Evolutionary conservation across 768 basidiomycete genomes (phyloP), one percentile per base, ranked within the genome.

Genomic region (Suillus discolor): DNA sequence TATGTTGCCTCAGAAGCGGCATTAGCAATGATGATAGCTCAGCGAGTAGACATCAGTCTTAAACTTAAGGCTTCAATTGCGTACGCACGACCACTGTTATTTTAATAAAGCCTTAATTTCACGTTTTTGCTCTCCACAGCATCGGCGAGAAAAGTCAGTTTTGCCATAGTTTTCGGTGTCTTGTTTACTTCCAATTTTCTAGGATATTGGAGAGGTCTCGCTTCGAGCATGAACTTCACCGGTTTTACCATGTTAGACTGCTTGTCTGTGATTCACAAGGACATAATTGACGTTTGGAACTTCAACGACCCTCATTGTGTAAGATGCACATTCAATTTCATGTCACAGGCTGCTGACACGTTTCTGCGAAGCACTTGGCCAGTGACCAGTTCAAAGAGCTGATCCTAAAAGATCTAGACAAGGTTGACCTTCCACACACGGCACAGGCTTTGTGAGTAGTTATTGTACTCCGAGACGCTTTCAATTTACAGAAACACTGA

Each of bases 251-350:
- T 72, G 28, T 12, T 23, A 28, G 47, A 67, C 7, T 71, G 70
- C 39, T 41, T 73, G 28, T 34, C 53, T 39, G 64, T 70, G 9
- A 68, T 72, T 41, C 71, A 73, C 36, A 34, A 54, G 5, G 71
- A 72, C 44, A 69, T 73, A 47, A 36, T 72, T 39, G 36, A 41
- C 11, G 60, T 65, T 18, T 72, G 71, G 71, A 72, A 72, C 47
- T 66, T 72, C 61, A 18, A 47, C 18, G 68, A 68, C 63, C 63
- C 68, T 18, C 20, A 13, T 41, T 7, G 31, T 16, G 68, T 68
- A 28, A 57, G 65, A 36, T 16, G 5, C 8, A 55, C 1, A 23
- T 49, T 6, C 2, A 6, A 23, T 39, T 62, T 12, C 16, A 31
- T 36, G 39, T 39, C 16, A 4, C 8, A 28, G 45, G 13, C 20